Evolutionary conservation across 352 stramenopile genomes (phyloP).

Genomic region (Thraustochytrium sp.): DNA sequence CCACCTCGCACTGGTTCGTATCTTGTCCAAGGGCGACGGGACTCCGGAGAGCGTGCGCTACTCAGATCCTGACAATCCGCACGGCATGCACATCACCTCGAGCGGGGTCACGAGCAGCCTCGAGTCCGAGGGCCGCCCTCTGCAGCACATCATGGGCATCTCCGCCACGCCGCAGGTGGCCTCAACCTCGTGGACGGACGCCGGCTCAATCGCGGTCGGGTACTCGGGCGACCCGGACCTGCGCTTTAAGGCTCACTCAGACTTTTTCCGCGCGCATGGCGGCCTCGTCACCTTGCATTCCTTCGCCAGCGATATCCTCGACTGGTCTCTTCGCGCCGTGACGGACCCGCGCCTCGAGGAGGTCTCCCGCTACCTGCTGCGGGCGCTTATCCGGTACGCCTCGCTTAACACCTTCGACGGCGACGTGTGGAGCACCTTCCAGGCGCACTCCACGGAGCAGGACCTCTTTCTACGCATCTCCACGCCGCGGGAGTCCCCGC

Average conservation of each 20-base stretch:
- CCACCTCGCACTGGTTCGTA: background rate
- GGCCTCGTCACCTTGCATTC: background rate
- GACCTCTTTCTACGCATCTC: slow-evolving; percentile 11
- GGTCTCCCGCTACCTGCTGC: background rate
- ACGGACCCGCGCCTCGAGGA: background rate
- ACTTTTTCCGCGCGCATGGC: background rate
- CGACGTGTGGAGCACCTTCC: background rate
- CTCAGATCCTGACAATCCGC: background rate
- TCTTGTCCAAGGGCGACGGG: background rate
- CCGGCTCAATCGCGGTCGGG: background rate
- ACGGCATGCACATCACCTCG: background rate
- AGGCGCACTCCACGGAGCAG: background rate
- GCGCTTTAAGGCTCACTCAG: background rate
- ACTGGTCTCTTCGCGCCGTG: slow-evolving; percentile 11
- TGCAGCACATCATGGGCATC: background rate
- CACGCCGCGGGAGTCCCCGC: background rate
- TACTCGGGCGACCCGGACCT: background rate
- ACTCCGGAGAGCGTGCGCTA: background rate
- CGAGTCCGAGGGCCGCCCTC: background rate
- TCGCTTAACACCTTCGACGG: slow-evolving; percentile 26
- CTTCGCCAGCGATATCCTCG: slow-evolving; percentile 17
- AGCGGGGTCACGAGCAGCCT: background rate
- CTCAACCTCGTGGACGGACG: background rate
- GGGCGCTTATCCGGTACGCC: background rate
- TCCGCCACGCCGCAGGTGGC: background rate